Conservation (phyloP, 1,139 yeast genomes). For the Blastobotrys capitulatus region DNA sequence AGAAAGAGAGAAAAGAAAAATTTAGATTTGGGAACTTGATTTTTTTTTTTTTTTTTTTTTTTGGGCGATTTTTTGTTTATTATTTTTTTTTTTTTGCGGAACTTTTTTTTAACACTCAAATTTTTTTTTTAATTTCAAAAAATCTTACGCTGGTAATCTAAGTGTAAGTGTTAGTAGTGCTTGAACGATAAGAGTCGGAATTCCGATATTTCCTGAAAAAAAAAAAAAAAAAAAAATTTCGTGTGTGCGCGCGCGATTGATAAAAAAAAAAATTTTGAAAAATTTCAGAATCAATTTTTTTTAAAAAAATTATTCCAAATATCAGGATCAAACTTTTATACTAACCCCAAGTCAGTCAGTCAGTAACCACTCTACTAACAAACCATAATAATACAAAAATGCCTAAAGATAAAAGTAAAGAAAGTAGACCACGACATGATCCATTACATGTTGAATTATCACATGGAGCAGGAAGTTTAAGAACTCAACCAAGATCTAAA, state of each 20-base stretch:
- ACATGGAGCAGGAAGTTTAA: conserved; percentile 64
- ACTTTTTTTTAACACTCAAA: no score
- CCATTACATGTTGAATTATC: conserved; percentile 76
- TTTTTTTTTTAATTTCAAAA: no score
- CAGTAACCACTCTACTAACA: no score
- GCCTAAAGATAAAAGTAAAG: conserved; percentile 29
- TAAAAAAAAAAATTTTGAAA: not conserved
- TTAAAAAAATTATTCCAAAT: not conserved
- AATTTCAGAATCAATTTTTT: not conserved
- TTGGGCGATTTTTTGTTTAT: not conserved
- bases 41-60: no score
- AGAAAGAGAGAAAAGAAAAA: not conserved
- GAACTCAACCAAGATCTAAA: conserved; percentile 35
- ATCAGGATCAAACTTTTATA: not conserved
- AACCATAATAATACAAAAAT: conserved; percentile 15
- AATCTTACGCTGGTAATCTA: no score
- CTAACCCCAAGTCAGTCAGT: no score
- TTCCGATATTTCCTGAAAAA: no score
- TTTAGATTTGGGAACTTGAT: not conserved
- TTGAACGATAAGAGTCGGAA: no score
- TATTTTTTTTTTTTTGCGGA: not conserved
- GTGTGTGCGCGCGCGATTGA: no score
- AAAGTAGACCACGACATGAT: conserved; percentile 49
- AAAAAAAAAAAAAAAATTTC: no score
- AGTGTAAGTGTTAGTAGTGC: no score